Evolutionary conservation across 2,329 filamentous ascomycete species (phyloP).

Genomic region (Beauveria australis): DNA sequence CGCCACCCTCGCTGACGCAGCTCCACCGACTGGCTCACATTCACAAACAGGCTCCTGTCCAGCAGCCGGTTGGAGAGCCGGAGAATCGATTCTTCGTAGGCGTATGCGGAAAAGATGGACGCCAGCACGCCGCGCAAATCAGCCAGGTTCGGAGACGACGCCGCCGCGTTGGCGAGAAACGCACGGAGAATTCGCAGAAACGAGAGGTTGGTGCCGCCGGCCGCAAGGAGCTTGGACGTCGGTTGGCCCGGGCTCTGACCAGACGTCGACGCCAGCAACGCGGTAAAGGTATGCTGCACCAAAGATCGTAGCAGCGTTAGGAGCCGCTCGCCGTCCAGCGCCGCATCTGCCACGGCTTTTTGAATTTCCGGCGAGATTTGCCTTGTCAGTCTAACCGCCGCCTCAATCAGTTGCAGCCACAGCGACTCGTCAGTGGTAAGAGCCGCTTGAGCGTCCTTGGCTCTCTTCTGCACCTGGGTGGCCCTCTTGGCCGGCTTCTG

Average conservation of each 20-base stretch:
- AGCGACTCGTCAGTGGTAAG: conserved; percentile 47
- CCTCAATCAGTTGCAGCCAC: conserved; percentile 55
- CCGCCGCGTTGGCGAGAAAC: conserved; percentile 76
- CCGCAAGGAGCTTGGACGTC: conserved; percentile 28
- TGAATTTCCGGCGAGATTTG: conserved; percentile 51
- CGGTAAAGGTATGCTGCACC: conserved; percentile 86
- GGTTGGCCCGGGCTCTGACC: conserved; percentile 27
- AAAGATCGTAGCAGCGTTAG: conserved; percentile 62
- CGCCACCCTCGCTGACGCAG: conserved; percentile 83
- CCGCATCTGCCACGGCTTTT: conserved; percentile 20
- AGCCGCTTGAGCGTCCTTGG: conserved; percentile 33
- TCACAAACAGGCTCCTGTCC: conserved; percentile 80
- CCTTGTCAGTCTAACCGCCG: conserved; percentile 55
- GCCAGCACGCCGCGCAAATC: conserved; percentile 78
- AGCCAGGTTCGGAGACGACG: conserved; percentile 74
- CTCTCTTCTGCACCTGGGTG: conserved; percentile 43
- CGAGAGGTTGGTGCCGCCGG: conserved; percentile 52
- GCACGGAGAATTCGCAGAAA: conserved; percentile 85
- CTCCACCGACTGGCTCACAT: conserved; percentile 65
- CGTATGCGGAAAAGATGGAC: conserved; percentile 91
- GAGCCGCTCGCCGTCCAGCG: conserved; percentile 51
- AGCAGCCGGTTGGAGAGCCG: conserved; percentile 77
- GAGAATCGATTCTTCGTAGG: conserved; percentile 87
- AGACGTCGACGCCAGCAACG: conserved; percentile 71
- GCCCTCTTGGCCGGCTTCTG: conserved; percentile 50